phyloP scores from a whole-genome alignment of 1,284 basidiomycete species.

The Rhodotorula sp. region DNA sequence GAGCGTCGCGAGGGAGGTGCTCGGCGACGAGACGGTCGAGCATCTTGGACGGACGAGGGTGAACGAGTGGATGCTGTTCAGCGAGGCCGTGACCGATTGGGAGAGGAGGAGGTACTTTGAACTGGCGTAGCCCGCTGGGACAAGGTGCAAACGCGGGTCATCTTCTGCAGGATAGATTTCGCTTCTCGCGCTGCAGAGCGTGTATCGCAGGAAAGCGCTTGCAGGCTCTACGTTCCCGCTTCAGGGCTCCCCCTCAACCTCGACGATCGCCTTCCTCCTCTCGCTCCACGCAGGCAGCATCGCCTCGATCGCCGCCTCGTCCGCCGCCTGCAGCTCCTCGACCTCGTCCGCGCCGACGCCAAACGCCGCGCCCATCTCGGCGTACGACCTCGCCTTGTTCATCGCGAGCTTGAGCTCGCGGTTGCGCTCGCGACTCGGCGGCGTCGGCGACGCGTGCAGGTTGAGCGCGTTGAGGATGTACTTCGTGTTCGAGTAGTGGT shows the following conservation, averaged over 20 bases:
- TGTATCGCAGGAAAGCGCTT: no score
- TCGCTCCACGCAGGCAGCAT: constrained; percentile 36
- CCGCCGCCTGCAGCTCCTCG: constrained; percentile 11
- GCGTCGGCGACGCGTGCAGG: constrained; percentile 51
- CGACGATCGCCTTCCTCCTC: constrained; percentile 1
- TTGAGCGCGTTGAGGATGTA: constrained; percentile 67
- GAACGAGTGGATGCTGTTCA: constrained; percentile 37
- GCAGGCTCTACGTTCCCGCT: not conserved
- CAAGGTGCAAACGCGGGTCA: no score
- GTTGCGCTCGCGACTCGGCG: constrained; percentile 17
- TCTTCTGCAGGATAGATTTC: no score
- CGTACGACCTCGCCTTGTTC: constrained; percentile 66
- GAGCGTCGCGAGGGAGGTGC: constrained; percentile 73
- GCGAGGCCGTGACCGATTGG: constrained; percentile 38
- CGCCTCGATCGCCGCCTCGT: constrained; percentile 11
- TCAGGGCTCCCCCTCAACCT: not conserved
- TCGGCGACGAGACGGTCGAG: constrained; percentile 87
- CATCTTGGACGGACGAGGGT: constrained; percentile 86
- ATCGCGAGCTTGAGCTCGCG: constrained; percentile 59
- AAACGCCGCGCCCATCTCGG: constrained; percentile 62
- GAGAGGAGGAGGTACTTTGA: constrained; percentile 45
- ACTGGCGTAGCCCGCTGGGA: constrained; percentile 30
- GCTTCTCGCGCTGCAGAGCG: no score
- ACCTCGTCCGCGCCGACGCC: constrained; percentile 48
- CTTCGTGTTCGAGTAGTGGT: constrained; percentile 82